phyloP scores from a whole-genome alignment of 495 filamentous ascomycete genomes.

The Daldinia decipiens region DNA sequence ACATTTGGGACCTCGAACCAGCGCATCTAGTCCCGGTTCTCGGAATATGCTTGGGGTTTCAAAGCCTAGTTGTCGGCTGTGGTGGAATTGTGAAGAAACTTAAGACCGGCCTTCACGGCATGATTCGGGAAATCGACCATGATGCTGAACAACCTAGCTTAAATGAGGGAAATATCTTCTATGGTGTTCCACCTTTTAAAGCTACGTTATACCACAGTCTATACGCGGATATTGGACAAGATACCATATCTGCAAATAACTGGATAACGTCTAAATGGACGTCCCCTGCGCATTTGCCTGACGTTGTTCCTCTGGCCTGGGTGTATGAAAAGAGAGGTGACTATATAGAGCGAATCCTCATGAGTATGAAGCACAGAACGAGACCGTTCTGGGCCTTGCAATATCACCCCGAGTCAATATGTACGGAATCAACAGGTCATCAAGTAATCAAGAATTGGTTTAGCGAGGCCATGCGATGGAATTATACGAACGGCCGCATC shows the following conservation, averaged over 20 bases:
- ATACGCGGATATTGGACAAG: conserved; percentile 68
- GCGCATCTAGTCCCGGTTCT: conserved; percentile 74
- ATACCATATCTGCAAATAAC: conserved; percentile 41
- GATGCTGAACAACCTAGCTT: conserved; percentile 46
- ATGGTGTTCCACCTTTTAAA: conserved; percentile 63
- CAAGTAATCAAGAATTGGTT: conserved; percentile 83
- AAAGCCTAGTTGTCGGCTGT: conserved; percentile 76
- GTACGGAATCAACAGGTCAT: conserved; percentile 75
- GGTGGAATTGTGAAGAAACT: conserved; percentile 73
- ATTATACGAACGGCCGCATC: conserved; percentile 42
- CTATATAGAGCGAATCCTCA: conserved; percentile 70
- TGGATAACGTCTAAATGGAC: conserved; percentile 52
- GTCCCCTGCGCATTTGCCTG: conserved; percentile 39
- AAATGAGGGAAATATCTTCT: conserved; percentile 54
- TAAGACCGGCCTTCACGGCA: conserved; percentile 78
- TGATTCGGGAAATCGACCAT: conserved; percentile 72
- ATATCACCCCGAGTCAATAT: conserved; percentile 95
- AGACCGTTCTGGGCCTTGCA: conserved; percentile 93
- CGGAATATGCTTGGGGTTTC: conserved; percentile 93
- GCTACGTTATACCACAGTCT: conserved; percentile 92
- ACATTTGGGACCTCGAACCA: conserved; percentile 75
- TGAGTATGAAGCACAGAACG: conserved; percentile 73
- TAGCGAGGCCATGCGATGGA: conserved; percentile 66
- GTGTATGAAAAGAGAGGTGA: conserved; percentile 58
- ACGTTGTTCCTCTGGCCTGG: conserved; percentile 75